These are phyloP conservation scores for Hemileccinum impolitum DNA, from an alignment of 768 basidiomycete species.

Conservation along the genomic window DNA sequence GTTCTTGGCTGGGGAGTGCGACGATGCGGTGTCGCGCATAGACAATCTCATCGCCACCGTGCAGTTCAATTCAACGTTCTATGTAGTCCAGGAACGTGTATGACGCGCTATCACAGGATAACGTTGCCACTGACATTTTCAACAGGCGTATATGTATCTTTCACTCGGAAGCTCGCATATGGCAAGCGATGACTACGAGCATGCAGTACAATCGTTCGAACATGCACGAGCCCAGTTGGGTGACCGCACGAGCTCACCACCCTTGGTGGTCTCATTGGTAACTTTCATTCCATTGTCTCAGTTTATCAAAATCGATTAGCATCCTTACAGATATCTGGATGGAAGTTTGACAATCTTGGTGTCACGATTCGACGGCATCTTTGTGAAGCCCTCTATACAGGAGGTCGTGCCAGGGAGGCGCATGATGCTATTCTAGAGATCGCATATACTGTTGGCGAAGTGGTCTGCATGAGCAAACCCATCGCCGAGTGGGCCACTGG, in stretches of 20 bases:
- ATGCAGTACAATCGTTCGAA: slow-evolving; percentile 1
- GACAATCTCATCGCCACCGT: neutral
- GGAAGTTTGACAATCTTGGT: slow-evolving; percentile 3
- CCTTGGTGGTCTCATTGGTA: slow-evolving; percentile 6
- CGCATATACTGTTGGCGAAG: no score
- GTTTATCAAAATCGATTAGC: neutral
- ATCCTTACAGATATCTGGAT: slow-evolving; percentile 1
- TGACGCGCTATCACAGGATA: no score
- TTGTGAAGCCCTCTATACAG: neutral
- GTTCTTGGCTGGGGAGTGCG: neutral
- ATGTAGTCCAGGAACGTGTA: neutral
- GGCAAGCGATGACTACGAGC: neutral
- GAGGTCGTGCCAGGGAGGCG: neutral
- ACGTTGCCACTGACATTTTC: neutral
- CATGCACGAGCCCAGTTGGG: neutral
- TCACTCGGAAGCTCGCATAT: slow-evolving; percentile 1
- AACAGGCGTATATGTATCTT: slow-evolving; percentile 7
- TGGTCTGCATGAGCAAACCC: no score
- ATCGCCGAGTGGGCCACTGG: neutral
- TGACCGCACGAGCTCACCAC: neutral
- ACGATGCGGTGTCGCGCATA: slow-evolving; percentile 5
- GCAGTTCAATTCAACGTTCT: neutral
- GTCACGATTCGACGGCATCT: neutral
- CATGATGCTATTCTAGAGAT: no score
- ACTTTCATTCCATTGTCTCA: neutral